Percentiles rank a stretch among this genome's conserved stretches.
These are phyloP conservation scores for Podaxis mareebaensis DNA, from an alignment of 768 basidiomycete genomes.

Conservation along the genomic window DNA sequence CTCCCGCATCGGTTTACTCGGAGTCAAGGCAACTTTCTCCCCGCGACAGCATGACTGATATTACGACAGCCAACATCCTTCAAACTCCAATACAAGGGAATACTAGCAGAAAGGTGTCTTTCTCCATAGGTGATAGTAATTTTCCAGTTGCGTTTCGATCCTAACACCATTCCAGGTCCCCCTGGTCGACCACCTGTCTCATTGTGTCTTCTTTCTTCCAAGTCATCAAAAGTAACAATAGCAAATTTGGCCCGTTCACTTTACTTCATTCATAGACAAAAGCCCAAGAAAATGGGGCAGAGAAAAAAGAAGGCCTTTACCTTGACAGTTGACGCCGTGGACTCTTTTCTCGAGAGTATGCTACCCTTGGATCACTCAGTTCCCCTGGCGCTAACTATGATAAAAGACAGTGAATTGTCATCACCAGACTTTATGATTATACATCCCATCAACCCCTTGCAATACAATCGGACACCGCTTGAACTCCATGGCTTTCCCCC, in stretches of 20 bases:
- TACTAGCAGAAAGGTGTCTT: background rate
- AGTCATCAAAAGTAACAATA: constrained; percentile 66
- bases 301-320: constrained; percentile 27
- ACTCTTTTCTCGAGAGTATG: constrained; percentile 61
- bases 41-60: constrained; percentile 24
- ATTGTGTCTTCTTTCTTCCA: constrained; percentile 57
- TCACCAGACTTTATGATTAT: constrained; percentile 80
- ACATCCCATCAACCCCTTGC: constrained; percentile 50
- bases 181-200: constrained; percentile 29
- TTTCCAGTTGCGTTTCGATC: background rate
- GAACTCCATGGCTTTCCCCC: constrained; percentile 81
- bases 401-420: constrained; percentile 52
- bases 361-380: constrained; percentile 6
- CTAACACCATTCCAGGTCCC: background rate
- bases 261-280: constrained; percentile 30
- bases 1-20: constrained; percentile 74
- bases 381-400: constrained; percentile 5
- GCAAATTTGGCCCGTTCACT: constrained; percentile 54
- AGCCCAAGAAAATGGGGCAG: constrained; percentile 21
- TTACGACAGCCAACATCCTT: constrained; percentile 23
- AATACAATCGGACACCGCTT: constrained; percentile 42
- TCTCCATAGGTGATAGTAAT: background rate
- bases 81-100: background rate
- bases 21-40: constrained; percentile 67
- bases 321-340: constrained; percentile 47